Conservation (phyloP, 768 basidiomycete genomes). For the Termitomyces heimii region DNA sequence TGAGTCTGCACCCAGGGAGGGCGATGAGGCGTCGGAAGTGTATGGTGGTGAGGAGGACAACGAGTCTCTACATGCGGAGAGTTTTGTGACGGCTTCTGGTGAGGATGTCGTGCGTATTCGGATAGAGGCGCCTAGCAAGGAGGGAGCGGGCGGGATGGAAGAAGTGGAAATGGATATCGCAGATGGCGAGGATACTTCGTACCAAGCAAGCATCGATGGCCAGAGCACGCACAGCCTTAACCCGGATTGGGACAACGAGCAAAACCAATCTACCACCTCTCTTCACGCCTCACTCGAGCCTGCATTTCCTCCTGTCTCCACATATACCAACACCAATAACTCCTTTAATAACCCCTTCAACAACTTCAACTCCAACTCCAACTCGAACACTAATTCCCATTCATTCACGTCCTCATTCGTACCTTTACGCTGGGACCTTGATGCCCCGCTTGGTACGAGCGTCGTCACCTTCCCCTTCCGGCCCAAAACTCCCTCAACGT, state of each 20-base stretch:
- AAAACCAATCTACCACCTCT: neutral
- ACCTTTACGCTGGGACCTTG: slow-evolving; percentile 48
- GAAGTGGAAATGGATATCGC: slow-evolving; percentile 9
- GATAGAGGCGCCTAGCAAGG: neutral
- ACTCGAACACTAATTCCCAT: slow-evolving; percentile 31
- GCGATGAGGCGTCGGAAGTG: slow-evolving; percentile 24
- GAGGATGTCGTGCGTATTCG: neutral
- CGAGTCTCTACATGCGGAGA: slow-evolving; percentile 48
- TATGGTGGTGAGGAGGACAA: slow-evolving; percentile 28
- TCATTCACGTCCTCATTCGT: slow-evolving; percentile 18
- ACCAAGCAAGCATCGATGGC: neutral
- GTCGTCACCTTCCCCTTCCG: slow-evolving; percentile 24
- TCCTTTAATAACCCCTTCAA: neutral
- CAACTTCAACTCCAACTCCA: slow-evolving; percentile 6
- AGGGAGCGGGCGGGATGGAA: neutral
- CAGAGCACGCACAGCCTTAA: neutral
- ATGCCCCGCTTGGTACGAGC: slow-evolving; percentile 29
- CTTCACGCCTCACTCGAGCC: slow-evolving; percentile 1
- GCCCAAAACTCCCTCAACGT: slow-evolving; percentile 18
- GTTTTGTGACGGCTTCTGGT: slow-evolving; percentile 47
- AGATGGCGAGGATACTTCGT: slow-evolving; percentile 1
- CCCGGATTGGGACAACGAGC: neutral
- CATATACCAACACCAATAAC: neutral
- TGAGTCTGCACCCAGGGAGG: slow-evolving; percentile 20
- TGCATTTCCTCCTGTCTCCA: neutral